Evolutionary conservation across 306 rosid species (phyloP), one percentile per base, ranked within the genome.

Genomic region (Cyclanthera cordifolia): DNA sequence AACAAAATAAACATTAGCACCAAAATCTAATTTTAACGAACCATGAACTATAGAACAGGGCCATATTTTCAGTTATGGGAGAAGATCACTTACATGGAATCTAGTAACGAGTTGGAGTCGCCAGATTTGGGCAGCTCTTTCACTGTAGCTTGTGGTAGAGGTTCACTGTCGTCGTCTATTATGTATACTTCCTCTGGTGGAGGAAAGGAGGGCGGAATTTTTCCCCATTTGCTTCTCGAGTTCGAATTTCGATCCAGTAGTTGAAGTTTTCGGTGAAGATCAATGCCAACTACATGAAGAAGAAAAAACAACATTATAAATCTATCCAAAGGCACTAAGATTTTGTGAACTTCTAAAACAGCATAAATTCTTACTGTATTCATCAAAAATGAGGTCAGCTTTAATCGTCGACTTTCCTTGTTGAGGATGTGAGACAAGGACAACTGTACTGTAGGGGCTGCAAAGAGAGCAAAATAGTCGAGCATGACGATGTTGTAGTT

Each of bases 341-440:
- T 32, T 58, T 52, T 43, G 16, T 10, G 20, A 57, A 57, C 16
- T 74, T 52, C 47, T 72, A 63, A 34, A 67, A 70, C 77, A 75
- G 65, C 16, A 55, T 34, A 73, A 58, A 47, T 27, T 59, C 83
- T 30, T 81, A 93, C 96, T 84, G 80, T 89, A 87, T 75, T 93
- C 94, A 74, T 87, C 98, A 80, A 81, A 86, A 68, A 93, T 70
- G 69, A 93, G 85, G 82, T 87, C 86, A 50, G 91, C 95, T 72
- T 84, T 84, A 67, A 93, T 80, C 69, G 90, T 87, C 74, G 82
- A 85, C 81, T 83, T 87, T 78, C 95, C 94, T 70, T 77, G 80
- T 52, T 78, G 91, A 53, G 76, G 77, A 43, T 76, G 76, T 72
- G 96, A 77, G 73, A 89, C 78, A 61, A 83, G 68, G 80, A 87